Evolutionary conservation across 2,329 filamentous ascomycete genomes (phyloP).

Genomic region (Ophiostoma perfectum): DNA sequence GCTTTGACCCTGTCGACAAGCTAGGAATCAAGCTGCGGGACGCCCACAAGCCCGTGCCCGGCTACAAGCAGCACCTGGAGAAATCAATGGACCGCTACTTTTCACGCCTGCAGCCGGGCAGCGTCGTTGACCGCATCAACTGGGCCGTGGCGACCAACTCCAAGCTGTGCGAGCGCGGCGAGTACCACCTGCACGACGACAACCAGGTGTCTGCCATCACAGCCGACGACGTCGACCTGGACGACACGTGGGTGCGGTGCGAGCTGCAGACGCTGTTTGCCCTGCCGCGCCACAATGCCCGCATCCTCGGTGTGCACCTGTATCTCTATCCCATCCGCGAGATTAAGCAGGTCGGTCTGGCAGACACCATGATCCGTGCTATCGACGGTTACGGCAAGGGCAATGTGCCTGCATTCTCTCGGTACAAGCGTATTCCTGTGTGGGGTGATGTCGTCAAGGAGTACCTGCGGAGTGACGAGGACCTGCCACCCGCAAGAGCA

Average conservation of each 20-base stretch:
- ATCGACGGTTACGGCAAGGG: conserved; percentile 23
- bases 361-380: conserved; percentile 19
- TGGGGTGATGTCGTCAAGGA: conserved; percentile 23
- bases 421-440: conserved; percentile 23
- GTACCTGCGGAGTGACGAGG: conserved; percentile 22
- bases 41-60: conserved; percentile 21
- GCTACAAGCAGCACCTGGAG: conserved; percentile 25
- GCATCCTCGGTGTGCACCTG: conserved; percentile 22
- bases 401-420: conserved; percentile 21
- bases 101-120: conserved; percentile 17
- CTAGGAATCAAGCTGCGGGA: conserved; percentile 23
- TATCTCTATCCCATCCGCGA: conserved; percentile 24
- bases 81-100: conserved; percentile 25
- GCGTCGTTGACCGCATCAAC: conserved; percentile 24
- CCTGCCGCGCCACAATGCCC: conserved; percentile 16
- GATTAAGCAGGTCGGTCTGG: conserved; percentile 23
- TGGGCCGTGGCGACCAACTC: conserved; percentile 24
- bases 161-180: conserved; percentile 23
- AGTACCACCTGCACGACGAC: conserved; percentile 23
- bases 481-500: neutral
- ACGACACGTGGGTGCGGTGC: conserved; percentile 24
- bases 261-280: conserved; percentile 23
- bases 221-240: conserved; percentile 15
- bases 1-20: conserved; percentile 24
- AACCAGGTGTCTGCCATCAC: conserved; percentile 10